Percentiles rank a stretch among this genome's conserved stretches.
phyloP scores from a whole-genome alignment of 441 rosid species.

The Populus hybrid region DNA sequence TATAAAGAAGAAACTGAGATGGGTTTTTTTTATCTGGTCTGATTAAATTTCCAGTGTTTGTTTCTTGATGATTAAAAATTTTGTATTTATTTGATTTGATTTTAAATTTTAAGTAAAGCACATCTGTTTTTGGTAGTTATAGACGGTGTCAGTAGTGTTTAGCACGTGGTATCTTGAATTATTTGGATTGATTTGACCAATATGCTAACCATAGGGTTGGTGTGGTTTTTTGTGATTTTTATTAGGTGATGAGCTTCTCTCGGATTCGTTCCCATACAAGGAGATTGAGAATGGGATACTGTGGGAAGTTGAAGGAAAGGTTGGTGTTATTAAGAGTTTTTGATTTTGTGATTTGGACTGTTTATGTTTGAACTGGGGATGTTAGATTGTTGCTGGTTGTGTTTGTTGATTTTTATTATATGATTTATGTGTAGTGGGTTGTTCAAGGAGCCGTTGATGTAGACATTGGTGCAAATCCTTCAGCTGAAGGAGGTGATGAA shows the following conservation, averaged over 20 bases:
- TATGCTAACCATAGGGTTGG: neutral
- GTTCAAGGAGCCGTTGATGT: slow-evolving; percentile 68
- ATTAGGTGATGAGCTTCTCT: slow-evolving; percentile 93
- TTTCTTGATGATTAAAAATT: neutral
- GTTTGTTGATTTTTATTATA: neutral
- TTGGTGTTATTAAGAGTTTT: slow-evolving; percentile 12
- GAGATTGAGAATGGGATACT: slow-evolving; percentile 68
- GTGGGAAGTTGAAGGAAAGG: slow-evolving; percentile 97
- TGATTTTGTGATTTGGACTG: neutral
- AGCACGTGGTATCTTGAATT: neutral
- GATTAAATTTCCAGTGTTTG: neutral
- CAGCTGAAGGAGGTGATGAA: slow-evolving; percentile 79
- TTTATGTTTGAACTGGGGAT: neutral
- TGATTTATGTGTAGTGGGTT: slow-evolving; percentile 60
- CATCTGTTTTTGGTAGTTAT: neutral
- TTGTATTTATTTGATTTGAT: neutral
- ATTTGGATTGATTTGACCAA: neutral
- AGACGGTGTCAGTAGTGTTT: neutral
- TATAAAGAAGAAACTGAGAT: neutral
- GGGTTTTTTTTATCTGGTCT: neutral
- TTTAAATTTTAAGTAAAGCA: neutral
- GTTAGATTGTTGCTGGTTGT: neutral
- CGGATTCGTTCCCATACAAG: slow-evolving; percentile 89
- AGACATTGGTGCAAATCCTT: slow-evolving; percentile 95
- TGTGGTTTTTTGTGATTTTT: neutral